These are phyloP conservation scores for Talaromyces sp. DNA, from an alignment of 2,329 filamentous ascomycete genomes.

Conservation along the genomic window DNA sequence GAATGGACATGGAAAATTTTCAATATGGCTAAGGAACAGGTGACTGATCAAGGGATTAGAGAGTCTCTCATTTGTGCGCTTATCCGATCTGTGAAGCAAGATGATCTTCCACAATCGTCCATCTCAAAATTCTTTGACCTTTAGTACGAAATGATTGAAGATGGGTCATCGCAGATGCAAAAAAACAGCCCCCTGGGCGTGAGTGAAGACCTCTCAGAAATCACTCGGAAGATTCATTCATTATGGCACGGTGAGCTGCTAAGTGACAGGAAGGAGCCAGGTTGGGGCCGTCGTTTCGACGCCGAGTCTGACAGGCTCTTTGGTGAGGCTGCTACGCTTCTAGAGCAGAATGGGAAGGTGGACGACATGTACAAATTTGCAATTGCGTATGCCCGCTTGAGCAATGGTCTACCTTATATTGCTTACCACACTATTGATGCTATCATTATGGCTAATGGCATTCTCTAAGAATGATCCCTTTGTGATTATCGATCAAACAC, in stretches of 20 bases:
- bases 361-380: constrained; percentile 9
- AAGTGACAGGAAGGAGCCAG: not conserved
- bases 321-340: not conserved
- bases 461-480: not conserved
- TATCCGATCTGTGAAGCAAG: not conserved
- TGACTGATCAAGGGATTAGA: not conserved
- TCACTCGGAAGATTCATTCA: not conserved
- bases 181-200: not conserved
- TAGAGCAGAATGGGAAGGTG: not conserved
- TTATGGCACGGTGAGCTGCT: constrained; percentile 1
- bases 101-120: not conserved
- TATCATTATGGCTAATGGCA: not conserved
- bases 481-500: too few species aligned
- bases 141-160: constrained; percentile 8
- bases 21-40: constrained; percentile 2
- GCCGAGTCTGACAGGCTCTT: not conserved
- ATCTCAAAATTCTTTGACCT: constrained; percentile 1
- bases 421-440: constrained; percentile 8
- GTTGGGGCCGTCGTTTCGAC: constrained; percentile 4
- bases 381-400: constrained; percentile 6
- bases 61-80: not conserved
- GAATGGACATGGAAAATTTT: constrained; percentile 2
- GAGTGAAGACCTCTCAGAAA: not conserved
- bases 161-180: constrained; percentile 1
- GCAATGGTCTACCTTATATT: constrained; percentile 4